Base-by-base conservation (phyloP, 305 asterid genomes). In the Rubia peregrina region DNA sequence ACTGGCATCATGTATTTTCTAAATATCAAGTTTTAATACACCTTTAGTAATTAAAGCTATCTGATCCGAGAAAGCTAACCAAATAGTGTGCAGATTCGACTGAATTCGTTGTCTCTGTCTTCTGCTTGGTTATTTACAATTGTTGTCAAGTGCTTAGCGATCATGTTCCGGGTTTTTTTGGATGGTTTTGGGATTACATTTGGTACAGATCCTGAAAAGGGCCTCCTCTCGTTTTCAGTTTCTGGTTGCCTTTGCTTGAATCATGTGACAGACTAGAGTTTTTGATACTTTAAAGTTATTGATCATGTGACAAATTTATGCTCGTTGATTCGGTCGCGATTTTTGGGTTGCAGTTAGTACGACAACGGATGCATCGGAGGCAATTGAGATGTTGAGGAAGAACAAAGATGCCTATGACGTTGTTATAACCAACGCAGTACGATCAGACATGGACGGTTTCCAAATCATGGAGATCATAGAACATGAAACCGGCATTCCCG, bases 391-490 rank as follows among this genome's bases (percentile, higher is more conserved):
- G 48, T 30, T 79, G 70, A 79, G 68, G 48, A 73, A 41, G 61
- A 74, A 76, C 48, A 59, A 42, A 56, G 69, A 79, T 9, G 65
- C 24, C 1, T 71, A 62, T 17, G 80, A 79, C 48, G 71, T 79
- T 30, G 85, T 79, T 0, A 46, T 79, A 0, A 79, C 81, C 5
- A 76, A 81, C 55, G 69, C 46, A 60, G 5, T 71, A 7, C 48
- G 77, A 64, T 74, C 79, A 26, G 81, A 76, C 24, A 71, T 76
- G 61, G 80, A 82, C 67, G 83, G 81, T 24, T 82, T 82, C 48
- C 13, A 68, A 68, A 71, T 82, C 14, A n/a, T 74, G 44, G 78
- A 81, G 57, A 69, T 70, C 65, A 71, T 76, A 38, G 67, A 64
- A 12, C 71, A 17, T 13, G 79, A 79, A 72, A 68, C 69, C 51